Evolutionary conservation across 352 stramenopile species (phyloP), one percentile per base, ranked within the genome.

Genomic region (Pythium rishiriense): DNA sequence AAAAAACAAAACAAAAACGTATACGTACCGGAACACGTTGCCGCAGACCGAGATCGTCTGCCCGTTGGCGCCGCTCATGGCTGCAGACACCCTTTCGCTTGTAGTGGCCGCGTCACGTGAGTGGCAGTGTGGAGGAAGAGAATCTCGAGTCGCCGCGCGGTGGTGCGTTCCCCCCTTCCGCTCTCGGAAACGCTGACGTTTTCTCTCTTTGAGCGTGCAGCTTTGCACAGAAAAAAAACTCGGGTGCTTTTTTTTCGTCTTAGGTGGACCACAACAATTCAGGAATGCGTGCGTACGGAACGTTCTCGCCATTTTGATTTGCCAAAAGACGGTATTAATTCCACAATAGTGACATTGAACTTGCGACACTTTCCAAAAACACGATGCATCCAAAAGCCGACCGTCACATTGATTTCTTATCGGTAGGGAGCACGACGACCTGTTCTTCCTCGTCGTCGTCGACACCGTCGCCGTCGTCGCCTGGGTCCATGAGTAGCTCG

Each of bases 21-120:
- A 14, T 14, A 74, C 73, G 50, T 51, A 92, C 83, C 83, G 79
- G 69, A 92, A 90, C 37, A 92, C 75, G 67, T 92, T 92, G 69
- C 83, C 83, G 54, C 83, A 90, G 42, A 92, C 83, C 28, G 79
- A 86, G 59, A 92, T 89, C 19, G 83, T 88, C 70, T 92, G 81
- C 15, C 83, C 83, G 53, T 83, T 90, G 39, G 53, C 72, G 45
- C 75, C 70, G 39, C 69, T 90, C 81, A 90, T 90, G 33, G 33
- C 47, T 51, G n/a, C 11, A 1, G n/a, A 29, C 31, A n/a, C n/a
- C 7, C 3, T 12, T 15, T 26, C 31, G 25, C 48, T 39, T 28
- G 48, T 43, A 25, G 26, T 4, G 19, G 17, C 28, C 10, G 31
- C 19, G 33, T 42, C 7, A 29, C 51, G 61, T 22, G 47, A 11